A percentile compares a stretch with the other conserved stretches of the same genome.
Evolutionary conservation across 2,329 filamentous ascomycete species (phyloP).

Genomic region (Aspergillus sp.): DNA sequence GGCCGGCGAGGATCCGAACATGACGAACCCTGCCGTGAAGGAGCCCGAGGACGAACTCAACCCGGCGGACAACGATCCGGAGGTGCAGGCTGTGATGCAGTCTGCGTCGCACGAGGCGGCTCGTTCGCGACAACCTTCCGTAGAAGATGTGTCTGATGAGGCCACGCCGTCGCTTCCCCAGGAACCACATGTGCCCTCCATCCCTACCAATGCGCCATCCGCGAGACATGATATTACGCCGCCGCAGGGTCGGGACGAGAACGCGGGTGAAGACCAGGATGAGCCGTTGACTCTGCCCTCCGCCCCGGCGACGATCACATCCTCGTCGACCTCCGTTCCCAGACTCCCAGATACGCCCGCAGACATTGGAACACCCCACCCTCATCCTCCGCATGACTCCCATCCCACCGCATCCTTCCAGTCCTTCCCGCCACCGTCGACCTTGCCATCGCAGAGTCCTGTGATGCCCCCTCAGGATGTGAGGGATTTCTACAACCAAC

Average conservation of each 20-base stretch:
- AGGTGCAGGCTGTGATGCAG: conserved; percentile 56
- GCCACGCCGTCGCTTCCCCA: conserved; percentile 46
- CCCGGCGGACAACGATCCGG: conserved; percentile 64
- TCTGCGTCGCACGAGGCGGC: conserved; percentile 41
- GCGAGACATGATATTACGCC: conserved; percentile 22
- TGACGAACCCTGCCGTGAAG: conserved; percentile 72
- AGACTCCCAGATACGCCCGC: conserved; percentile 33
- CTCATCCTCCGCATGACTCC: conserved; percentile 15
- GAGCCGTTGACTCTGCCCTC: conserved; percentile 37
- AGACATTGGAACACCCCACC: conserved; percentile 13
- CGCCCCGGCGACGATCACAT: conserved; percentile 35
- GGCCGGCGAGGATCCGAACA: conserved; percentile 87
- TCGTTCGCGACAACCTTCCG: conserved; percentile 51
- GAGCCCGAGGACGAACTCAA: conserved; percentile 47
- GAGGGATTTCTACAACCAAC: conserved; percentile 21
- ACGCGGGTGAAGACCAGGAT: conserved; percentile 32
- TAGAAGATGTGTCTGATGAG: conserved; percentile 61
- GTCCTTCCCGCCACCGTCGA: conserved; percentile 40
- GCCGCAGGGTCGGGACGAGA: conserved; percentile 26
- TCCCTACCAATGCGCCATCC: conserved; percentile 22
- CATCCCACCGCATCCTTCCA: conserved; percentile 26
- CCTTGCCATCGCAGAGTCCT: conserved; percentile 24
- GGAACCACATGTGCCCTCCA: conserved; percentile 26
- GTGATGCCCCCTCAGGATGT: conserved; percentile 16
- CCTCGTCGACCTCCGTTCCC: conserved; percentile 21